A percentile compares a stretch with the other conserved stretches of the same genome.
Conservation (phyloP, 2,329 filamentous ascomycete genomes). For the Zymoseptoria pseudotritici region DNA sequence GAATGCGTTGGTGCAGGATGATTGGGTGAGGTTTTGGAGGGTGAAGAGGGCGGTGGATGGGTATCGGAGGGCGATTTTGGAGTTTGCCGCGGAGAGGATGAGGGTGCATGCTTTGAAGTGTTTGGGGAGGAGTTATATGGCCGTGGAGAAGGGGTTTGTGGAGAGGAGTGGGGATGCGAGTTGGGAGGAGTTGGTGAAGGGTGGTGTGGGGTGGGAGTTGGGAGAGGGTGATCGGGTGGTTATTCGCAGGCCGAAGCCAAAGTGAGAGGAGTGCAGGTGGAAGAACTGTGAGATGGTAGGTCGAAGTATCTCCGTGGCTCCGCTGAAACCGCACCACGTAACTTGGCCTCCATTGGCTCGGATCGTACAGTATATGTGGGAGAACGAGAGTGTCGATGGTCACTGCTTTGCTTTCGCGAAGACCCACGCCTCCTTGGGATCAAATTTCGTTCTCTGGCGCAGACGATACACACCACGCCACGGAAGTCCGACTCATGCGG, state of each 20-base stretch:
- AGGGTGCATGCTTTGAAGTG: constrained; percentile 75
- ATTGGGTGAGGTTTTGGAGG: constrained; percentile 73
- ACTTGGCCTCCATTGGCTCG: too few species aligned
- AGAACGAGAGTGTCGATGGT: too few species aligned
- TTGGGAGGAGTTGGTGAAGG: constrained; percentile 66
- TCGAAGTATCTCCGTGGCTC: too few species aligned
- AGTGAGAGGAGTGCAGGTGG: constrained; percentile 10
- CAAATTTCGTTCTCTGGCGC: too few species aligned
- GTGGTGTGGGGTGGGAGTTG: constrained; percentile 79
- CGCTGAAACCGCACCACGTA: too few species aligned
- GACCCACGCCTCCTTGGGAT: too few species aligned
- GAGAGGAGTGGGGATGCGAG: constrained; percentile 58
- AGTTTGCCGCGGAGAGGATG: constrained; percentile 70
- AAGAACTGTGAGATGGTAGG: background rate
- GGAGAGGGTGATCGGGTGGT: constrained; percentile 59
- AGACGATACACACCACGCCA: too few species aligned
- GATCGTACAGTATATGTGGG: too few species aligned
- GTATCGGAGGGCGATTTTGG: constrained; percentile 70
- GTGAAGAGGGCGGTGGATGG: constrained; percentile 68
- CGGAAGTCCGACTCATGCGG: too few species aligned
- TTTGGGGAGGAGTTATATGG: constrained; percentile 73
- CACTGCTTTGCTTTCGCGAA: too few species aligned
- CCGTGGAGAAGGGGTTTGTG: constrained; percentile 59
- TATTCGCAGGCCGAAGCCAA: constrained; percentile 57
- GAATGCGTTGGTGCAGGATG: constrained; percentile 65